Evolutionary conservation across 2,329 filamentous ascomycete genomes (phyloP).

Genomic region (Whalleya microplaca): DNA sequence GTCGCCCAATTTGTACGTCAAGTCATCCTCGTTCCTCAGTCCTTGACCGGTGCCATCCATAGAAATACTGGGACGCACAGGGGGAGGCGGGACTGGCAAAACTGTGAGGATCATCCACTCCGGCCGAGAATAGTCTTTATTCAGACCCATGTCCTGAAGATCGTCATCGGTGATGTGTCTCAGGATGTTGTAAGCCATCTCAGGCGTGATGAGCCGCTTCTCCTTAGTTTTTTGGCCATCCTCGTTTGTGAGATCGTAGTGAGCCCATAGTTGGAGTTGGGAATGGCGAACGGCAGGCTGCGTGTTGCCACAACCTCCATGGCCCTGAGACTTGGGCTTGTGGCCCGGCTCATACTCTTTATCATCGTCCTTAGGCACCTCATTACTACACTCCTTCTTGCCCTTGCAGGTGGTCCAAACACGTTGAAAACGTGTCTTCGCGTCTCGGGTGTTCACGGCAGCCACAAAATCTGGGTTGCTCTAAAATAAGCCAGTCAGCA

Average conservation of each 20-base stretch:
- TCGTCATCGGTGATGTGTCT: conserved; percentile 82
- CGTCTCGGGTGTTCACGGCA: conserved; percentile 84
- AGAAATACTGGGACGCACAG: conserved; percentile 94
- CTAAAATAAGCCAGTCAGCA: conserved; percentile 68
- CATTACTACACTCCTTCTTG: conserved; percentile 82
- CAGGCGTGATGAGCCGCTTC: conserved; percentile 80
- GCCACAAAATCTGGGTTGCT: conserved; percentile 81
- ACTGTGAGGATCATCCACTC: conserved; percentile 99
- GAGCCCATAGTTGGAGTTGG: conserved; percentile 78
- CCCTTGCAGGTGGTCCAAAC: conserved; percentile 93
- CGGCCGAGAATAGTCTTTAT: conserved; percentile 90
- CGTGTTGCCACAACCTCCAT: conserved; percentile 91
- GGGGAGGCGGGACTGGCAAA: conserved; percentile 90
- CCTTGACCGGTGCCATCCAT: conserved; percentile 94
- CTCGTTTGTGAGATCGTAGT: conserved; percentile 77
- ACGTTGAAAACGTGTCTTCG: conserved; percentile 89
- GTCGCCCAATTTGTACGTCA: conserved; percentile 98
- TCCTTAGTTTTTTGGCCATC: conserved; percentile 75
- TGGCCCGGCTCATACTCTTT: conserved; percentile 65
- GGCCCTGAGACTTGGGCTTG: conserved; percentile 62
- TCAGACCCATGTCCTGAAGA: conserved; percentile 85
- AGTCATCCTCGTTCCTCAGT: conserved; percentile 94
- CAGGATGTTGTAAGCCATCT: conserved; percentile 85
- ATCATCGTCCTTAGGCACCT: conserved; percentile 71
- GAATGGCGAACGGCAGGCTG: conserved; percentile 88